Base-by-base conservation (phyloP, 2,329 filamentous ascomycete species). In the Hyphodiscus sp. region DNA sequence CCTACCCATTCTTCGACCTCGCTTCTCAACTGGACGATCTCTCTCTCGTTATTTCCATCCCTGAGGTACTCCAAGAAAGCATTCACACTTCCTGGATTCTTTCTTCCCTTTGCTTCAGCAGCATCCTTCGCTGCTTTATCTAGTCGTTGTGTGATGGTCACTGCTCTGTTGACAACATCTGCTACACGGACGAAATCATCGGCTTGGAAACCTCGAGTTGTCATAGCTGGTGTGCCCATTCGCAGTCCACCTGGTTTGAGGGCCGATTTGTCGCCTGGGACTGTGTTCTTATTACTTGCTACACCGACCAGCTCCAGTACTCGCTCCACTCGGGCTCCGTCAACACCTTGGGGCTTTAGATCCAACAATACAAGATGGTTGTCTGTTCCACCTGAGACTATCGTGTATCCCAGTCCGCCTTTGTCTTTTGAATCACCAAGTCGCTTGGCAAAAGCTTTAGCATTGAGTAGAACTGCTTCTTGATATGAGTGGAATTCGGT, bases 211-310 rank as follows among this genome's bases (percentile, higher is more conserved):
- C 92, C 94, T 57, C 94, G 84, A 18, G 90, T 96, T 20, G 94
- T 97, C 94, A 99, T 99, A 63, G 94, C 94, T 0, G 94, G 94
- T 0, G 92, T 94, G 52, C 94, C 94, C 74, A 99, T 91, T 61
- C 94, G 86, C 60, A 99, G 79, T 59, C 94, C 94, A 61, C 92
- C 92, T 15, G 94, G 94, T 60, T 92, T 89, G 67, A 99, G 81
- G 1, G 94, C 94, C 0, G 91, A 96, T 69, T 86, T 89, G 74
- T 99, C 94, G 44, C 92, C 94, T 1, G 94, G 94, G 0, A 96
- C 92, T 8, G 94, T 96, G 76, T 99, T 99, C 81, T 99, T 99
- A 80, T 99, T 99, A 69, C 89, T 87, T n/a, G 94, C 94, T 50
- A 97, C 92, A 64, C 92, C 92, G 61, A 95, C 90, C 46, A 95